phyloP scores from a whole-genome alignment of 495 filamentous ascomycete genomes.

The Tuber indicum region DNA sequence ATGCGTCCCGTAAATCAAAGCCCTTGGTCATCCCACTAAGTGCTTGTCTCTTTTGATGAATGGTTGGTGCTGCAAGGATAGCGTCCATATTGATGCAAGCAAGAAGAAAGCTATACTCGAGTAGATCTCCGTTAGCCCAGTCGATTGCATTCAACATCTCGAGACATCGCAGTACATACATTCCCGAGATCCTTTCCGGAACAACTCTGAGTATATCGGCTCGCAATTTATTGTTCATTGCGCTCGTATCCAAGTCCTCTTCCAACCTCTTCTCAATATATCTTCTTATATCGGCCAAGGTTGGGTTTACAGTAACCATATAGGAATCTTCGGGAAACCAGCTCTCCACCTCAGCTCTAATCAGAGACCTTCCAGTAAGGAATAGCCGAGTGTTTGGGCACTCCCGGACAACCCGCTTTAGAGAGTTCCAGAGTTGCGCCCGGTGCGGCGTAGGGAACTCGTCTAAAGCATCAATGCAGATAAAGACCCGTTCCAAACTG shows the following conservation, averaged over 20 bases:
- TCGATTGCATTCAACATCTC: not conserved
- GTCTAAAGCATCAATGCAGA: not conserved
- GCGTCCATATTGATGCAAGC: not conserved
- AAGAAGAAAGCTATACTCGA: not conserved
- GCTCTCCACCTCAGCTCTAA: not conserved
- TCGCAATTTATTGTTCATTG: not conserved
- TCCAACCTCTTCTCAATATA: not conserved
- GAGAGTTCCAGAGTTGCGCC: not conserved
- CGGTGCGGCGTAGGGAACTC: not conserved
- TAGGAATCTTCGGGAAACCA: not conserved
- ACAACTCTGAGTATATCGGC: not conserved
- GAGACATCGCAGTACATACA: not conserved
- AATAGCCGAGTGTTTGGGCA: not conserved
- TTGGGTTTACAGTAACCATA: not conserved
- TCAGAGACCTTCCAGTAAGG: not conserved
- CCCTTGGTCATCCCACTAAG: not conserved
- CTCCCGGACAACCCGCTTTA: not conserved
- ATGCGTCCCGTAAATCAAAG: not conserved
- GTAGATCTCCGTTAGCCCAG: not conserved
- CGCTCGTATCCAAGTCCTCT: not conserved
- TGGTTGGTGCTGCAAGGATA: not conserved
- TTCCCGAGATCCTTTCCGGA: not conserved
- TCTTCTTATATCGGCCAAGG: not conserved
- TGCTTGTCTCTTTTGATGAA: not conserved
- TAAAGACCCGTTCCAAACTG: not conserved